These are phyloP conservation scores for Vanrija pseudolonga DNA, from an alignment of 1,284 basidiomycete genomes.

Conservation along the genomic window DNA sequence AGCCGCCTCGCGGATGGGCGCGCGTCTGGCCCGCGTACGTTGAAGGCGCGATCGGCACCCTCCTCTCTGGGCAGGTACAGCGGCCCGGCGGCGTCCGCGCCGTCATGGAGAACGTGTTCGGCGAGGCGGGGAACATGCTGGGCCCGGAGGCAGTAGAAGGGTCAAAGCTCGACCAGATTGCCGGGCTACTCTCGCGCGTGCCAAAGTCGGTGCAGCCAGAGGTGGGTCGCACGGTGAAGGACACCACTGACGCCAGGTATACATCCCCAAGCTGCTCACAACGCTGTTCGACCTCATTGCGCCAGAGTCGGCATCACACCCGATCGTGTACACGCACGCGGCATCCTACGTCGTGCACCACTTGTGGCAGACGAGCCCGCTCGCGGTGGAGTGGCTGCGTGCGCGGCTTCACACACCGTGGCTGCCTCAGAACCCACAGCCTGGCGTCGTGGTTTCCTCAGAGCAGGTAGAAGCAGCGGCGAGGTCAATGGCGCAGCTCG, in stretches of 20 bases:
- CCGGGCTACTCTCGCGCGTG: constrained; percentile 29
- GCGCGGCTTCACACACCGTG: constrained; percentile 49
- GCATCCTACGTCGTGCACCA: constrained; percentile 30
- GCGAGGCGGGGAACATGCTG: constrained; percentile 27
- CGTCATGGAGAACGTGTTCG: constrained; percentile 40
- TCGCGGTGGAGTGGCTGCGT: constrained; percentile 45
- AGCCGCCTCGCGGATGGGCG: constrained; percentile 22
- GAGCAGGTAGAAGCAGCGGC: constrained; percentile 1
- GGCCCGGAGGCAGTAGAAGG: constrained; percentile 27
- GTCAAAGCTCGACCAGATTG: constrained; percentile 36
- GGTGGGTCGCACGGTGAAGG: constrained; percentile 9
- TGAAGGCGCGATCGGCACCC: constrained; percentile 21
- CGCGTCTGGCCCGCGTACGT: constrained; percentile 35
- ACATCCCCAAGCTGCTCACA: constrained; percentile 26
- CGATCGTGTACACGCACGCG: constrained; percentile 28
- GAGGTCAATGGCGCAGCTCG: constrained; percentile 33
- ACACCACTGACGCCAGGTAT: constrained; percentile 14
- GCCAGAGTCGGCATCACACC: constrained; percentile 14
- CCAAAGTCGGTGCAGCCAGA: constrained; percentile 24
- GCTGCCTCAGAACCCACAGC: constrained; percentile 19
- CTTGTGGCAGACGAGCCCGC: constrained; percentile 22
- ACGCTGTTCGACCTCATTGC: constrained; percentile 25
- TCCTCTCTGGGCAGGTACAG: constrained; percentile 31
- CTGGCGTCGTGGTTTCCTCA: constrained; percentile 1
- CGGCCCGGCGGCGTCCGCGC: constrained; percentile 34